phyloP scores from a whole-genome alignment of 257 asterid species.

The Lycium ferocissimum region DNA sequence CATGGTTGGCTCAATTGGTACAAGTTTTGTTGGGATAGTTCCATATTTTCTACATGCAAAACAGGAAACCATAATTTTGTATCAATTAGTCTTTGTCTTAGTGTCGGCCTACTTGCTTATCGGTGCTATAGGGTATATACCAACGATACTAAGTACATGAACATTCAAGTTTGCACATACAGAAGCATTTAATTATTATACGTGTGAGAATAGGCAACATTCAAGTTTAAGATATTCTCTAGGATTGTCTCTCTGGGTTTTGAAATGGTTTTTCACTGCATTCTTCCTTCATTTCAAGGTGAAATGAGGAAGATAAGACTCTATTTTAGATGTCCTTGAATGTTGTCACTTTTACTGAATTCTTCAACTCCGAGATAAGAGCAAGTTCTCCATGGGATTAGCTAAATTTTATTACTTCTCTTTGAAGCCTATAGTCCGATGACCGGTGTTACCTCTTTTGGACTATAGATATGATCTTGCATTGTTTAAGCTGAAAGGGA shows the following conservation, averaged over 20 bases:
- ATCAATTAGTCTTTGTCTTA: not conserved
- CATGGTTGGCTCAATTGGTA: not conserved
- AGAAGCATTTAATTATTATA: not conserved
- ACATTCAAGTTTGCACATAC: not conserved
- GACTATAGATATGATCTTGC: not conserved
- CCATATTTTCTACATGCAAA: not conserved
- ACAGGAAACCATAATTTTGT: not conserved
- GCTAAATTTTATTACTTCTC: not conserved
- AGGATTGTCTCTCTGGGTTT: not conserved
- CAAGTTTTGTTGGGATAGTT: not conserved
- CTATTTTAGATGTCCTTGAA: not conserved
- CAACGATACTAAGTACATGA: not conserved
- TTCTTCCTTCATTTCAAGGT: not conserved
- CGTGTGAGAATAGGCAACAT: not conserved
- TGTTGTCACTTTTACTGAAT: not conserved
- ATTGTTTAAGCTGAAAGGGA: not conserved
- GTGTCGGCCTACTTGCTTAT: not conserved
- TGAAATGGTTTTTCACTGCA: not conserved
- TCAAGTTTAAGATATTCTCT: not conserved
- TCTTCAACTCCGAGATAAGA: not conserved
- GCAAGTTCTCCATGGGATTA: not conserved
- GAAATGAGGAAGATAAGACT: not conserved
- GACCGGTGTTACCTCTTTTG: not conserved
- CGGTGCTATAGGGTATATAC: not conserved
- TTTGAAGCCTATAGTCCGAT: not conserved